Evolutionary conservation across 306 rosid species (phyloP), one percentile per base, ranked within the genome.

Genomic region (Cucumis cinereus): DNA sequence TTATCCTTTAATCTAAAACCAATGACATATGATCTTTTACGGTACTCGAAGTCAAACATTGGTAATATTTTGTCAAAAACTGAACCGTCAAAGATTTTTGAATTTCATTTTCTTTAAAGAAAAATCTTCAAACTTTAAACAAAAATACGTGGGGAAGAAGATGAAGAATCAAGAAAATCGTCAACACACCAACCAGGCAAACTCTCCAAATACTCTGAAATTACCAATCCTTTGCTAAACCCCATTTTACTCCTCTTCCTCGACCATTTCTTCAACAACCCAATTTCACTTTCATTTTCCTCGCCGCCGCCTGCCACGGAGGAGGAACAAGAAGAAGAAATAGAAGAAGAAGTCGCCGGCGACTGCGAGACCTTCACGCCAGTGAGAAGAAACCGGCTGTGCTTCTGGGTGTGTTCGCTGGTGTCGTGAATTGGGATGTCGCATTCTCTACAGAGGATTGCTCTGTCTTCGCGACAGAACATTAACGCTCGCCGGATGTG

Each of bases 101-200:
- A n/a, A n/a, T n/a, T n/a, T 1, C 9, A 7, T 38, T 8, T 10
- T 1, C 15, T 72, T 45, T 8, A 43, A 47, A 26, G 16, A 61
- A 61, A 62, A 62, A 63, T 9, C 22, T 63, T 30, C 23, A 63
- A 85, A 80, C 88, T 88, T 84, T 89, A 87, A 82, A 85, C 84
- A 88, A 83, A 12, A 50, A 85, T 85, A 83, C 86, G 78, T 63
- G 83, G 69, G 19, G 87, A 24, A 56, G 79, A 84, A 56, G 79
- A 84, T 0, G 92, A 88, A 43, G 89, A 86, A 52, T 93, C 89
- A 43, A 91, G 89, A 74, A 93, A 80, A 10, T 93, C 98, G 78
- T 93, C 98, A 19, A 89, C 85, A n/a, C 90, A 85, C 92, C 88
- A 93, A 72, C 95, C 97, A 2, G 97, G 95, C 49, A 91, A 82